Conservation (phyloP, 495 filamentous ascomycete species). For the Corynascus novoguineensis region DNA sequence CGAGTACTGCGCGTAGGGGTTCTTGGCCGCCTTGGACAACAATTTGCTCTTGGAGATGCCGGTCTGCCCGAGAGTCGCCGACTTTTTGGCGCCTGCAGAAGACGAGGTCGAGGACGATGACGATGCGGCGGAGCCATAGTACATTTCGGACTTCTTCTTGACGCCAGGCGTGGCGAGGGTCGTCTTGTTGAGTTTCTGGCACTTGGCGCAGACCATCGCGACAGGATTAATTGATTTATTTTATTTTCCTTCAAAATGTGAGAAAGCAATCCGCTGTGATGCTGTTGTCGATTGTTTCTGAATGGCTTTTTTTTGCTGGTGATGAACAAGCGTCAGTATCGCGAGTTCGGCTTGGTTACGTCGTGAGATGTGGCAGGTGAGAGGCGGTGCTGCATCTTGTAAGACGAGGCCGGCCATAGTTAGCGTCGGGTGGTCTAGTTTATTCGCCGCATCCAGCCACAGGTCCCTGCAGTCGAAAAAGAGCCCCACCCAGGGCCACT, state of each 20-base stretch:
- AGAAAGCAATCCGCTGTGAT: neutral
- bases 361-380: neutral
- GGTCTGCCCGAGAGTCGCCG: slow-evolving; percentile 51
- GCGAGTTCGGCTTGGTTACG: neutral
- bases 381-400: neutral
- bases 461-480: neutral
- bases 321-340: too few species aligned
- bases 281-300: neutral
- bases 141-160: slow-evolving; percentile 67
- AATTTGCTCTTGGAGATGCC: slow-evolving; percentile 63
- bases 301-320: neutral
- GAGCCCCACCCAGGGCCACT: neutral
- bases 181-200: slow-evolving; percentile 58
- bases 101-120: slow-evolving; percentile 39
- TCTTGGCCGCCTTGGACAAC: slow-evolving; percentile 60
- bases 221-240: neutral
- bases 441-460: neutral
- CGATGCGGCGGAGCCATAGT: slow-evolving; percentile 57
- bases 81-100: slow-evolving; percentile 34
- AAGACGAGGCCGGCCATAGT: neutral
- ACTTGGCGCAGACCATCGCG: slow-evolving; percentile 65
- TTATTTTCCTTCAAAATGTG: too few species aligned
- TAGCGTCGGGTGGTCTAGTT: neutral
- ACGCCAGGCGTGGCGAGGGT: slow-evolving; percentile 63
- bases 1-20: slow-evolving; percentile 64